Evolutionary conservation across 2,329 filamentous ascomycete species (phyloP).

Genomic region (Fusarium clavum): DNA sequence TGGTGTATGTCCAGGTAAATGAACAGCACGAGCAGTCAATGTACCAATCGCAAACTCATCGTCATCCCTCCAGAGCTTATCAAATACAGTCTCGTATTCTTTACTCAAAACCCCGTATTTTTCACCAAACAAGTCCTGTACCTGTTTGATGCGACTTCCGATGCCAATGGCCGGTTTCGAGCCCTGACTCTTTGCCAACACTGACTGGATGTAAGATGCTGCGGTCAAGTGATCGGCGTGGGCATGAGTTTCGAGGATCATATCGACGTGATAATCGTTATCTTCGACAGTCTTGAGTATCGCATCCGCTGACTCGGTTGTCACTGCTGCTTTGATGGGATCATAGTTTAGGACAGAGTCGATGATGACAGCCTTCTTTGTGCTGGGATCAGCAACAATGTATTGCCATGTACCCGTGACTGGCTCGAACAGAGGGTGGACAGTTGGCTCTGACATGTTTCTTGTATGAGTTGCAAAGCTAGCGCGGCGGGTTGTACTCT

Average conservation of each 20-base stretch:
- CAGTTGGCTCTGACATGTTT: slow-evolving; percentile 13
- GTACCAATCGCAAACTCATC: slow-evolving; percentile 64
- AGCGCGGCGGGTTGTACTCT: neutral
- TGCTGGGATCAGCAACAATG: slow-evolving; percentile 65
- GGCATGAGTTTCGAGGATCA: slow-evolving; percentile 71
- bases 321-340: slow-evolving; percentile 54
- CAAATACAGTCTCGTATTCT: slow-evolving; percentile 63
- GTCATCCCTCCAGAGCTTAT: slow-evolving; percentile 64
- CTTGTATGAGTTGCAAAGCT: neutral
- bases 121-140: slow-evolving; percentile 63
- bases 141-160: slow-evolving; percentile 62
- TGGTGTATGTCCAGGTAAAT: slow-evolving; percentile 70
- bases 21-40: slow-evolving; percentile 59
- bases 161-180: slow-evolving; percentile 62
- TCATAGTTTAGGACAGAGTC: slow-evolving; percentile 72
- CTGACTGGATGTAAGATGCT: slow-evolving; percentile 65
- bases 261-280: slow-evolving; percentile 60
- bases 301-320: slow-evolving; percentile 63
- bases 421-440: slow-evolving; percentile 37
- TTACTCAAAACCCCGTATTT: slow-evolving; percentile 58
- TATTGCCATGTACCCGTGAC: slow-evolving; percentile 69
- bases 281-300: slow-evolving; percentile 59
- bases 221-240: slow-evolving; percentile 72
- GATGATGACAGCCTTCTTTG: slow-evolving; percentile 65
- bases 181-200: slow-evolving; percentile 52